Evolutionary conservation across 805 yeast genomes (phyloP), one percentile per base, ranked within the genome.

Genomic region (Wickerhamia fluorescens): DNA sequence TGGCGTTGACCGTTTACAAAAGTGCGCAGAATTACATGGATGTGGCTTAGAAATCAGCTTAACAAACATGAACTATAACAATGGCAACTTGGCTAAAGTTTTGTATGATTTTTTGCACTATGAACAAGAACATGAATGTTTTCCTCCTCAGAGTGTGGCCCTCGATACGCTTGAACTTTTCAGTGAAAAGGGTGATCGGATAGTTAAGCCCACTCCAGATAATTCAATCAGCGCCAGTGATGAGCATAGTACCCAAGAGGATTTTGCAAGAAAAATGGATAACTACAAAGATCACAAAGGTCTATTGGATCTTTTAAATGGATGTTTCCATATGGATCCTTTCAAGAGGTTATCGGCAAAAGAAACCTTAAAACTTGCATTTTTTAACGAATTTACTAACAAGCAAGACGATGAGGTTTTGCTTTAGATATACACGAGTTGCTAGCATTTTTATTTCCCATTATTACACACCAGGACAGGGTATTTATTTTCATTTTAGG

Each of bases 1-100:
- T 57, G 98, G 98, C 3, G 53, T 71, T 27, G 72, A 70, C 7
- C 74, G 72, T 39, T 68, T 92, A 72, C 74, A 75, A 38, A 73
- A 75, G 37, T 77, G 87, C 44, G 94, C 96, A 5, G 71, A 73
- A 33, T 52, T 85, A 22, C 98, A 92, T 59, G 97, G 97, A 0
- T 68, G 88, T 30, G 92, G 87, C 1, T 71, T 89, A 29, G 96
- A 87, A 34, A 66, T 63, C 20, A 51, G 44, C 31, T 40, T 49
- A 33, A 49, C 34, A 17, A 37, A 36, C 24, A 37, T 32, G 17
- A 36, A 34, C 11, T 44, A 35, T 8, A 41, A 30, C 28, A 49
- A 44, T 34, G 22, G 66, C 2, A 60, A 61, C 32, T 41, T 63
- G 26, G 36, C 51, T 20, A 51, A 53, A 30, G 36, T 61, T 8